phyloP scores from a whole-genome alignment of 192 early-diverging fungal species.

The Kappamyces sp. region DNA sequence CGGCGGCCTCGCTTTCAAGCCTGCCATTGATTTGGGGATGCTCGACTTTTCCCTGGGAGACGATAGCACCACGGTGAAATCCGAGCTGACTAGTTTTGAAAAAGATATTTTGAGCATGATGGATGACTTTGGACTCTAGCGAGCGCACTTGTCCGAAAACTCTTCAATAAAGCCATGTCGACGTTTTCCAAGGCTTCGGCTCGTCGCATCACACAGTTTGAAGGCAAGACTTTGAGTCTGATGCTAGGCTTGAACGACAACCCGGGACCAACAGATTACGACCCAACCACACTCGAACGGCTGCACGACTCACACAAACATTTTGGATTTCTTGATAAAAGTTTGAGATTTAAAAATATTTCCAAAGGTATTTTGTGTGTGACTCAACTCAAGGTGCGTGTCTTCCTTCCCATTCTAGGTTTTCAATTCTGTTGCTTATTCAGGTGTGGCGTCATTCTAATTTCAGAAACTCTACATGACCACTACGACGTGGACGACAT shows the following conservation, averaged over 20 bases:
- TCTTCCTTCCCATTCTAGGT: too few species aligned
- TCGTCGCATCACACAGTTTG: neutral
- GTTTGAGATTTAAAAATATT: conserved; percentile 17
- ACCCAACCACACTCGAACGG: conserved; percentile 6
- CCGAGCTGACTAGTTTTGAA: too few species aligned
- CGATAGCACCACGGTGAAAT: too few species aligned
- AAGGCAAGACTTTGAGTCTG: neutral
- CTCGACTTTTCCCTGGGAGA: too few species aligned
- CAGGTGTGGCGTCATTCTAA: neutral
- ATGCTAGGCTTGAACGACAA: conserved; percentile 15
- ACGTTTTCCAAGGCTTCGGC: conserved; percentile 2
- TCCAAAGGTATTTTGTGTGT: neutral
- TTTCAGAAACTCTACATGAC: neutral
- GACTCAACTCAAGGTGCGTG: neutral
- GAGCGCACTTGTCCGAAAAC: neutral
- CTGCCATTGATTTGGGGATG: too few species aligned
- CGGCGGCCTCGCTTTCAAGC: too few species aligned
- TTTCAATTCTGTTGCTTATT: conserved; percentile 3
- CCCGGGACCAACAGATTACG: conserved; percentile 28
- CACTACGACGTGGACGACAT: too few species aligned
- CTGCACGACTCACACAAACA: conserved; percentile 25
- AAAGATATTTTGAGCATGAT: conserved; percentile 9
- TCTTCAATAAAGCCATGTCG: neutral
- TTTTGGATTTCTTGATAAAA: conserved; percentile 29
- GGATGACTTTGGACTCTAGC: conserved; percentile 10